These are phyloP conservation scores for Corniculantispora saksenae DNA, from an alignment of 2,329 filamentous ascomycete genomes.

Conservation along the genomic window DNA sequence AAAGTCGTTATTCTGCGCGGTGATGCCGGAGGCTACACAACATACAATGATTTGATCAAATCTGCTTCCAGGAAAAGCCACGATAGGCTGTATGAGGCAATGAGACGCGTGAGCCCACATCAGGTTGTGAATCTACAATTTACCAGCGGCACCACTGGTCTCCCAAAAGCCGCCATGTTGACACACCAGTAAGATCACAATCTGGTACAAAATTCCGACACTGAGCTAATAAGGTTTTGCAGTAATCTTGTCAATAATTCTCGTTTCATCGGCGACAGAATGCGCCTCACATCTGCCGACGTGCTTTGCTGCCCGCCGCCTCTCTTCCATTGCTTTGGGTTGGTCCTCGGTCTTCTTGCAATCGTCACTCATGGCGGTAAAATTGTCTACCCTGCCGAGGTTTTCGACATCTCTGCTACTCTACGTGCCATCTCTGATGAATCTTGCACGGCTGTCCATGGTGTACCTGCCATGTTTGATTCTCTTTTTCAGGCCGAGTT, in stretches of 20 bases:
- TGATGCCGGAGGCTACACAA: constrained; percentile 54
- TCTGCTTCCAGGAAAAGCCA: constrained; percentile 51
- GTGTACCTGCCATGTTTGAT: constrained; percentile 84
- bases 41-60: constrained; percentile 60
- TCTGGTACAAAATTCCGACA: background rate
- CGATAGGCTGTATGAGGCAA: constrained; percentile 52
- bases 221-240: constrained; percentile 13
- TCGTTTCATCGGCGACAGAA: constrained; percentile 71
- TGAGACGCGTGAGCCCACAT: constrained; percentile 59
- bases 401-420: constrained; percentile 68
- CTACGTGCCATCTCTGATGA: constrained; percentile 67
- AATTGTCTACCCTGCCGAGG: constrained; percentile 74
- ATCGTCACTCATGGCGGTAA: constrained; percentile 73
- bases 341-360: constrained; percentile 74
- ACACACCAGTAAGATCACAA: constrained; percentile 60
- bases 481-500: constrained; percentile 55
- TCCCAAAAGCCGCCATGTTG: constrained; percentile 74
- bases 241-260: constrained; percentile 66
- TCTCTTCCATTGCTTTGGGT: constrained; percentile 83
- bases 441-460: constrained; percentile 73
- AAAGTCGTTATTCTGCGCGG: constrained; percentile 64
- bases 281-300: constrained; percentile 67
- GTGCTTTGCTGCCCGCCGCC: constrained; percentile 80
- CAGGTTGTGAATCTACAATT: constrained; percentile 76
- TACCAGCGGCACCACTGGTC: constrained; percentile 73